Percentiles rank a stretch among this genome's conserved stretches.
Conservation (phyloP, 2,329 filamentous ascomycete genomes). For the Incumbomyces delicatus region DNA sequence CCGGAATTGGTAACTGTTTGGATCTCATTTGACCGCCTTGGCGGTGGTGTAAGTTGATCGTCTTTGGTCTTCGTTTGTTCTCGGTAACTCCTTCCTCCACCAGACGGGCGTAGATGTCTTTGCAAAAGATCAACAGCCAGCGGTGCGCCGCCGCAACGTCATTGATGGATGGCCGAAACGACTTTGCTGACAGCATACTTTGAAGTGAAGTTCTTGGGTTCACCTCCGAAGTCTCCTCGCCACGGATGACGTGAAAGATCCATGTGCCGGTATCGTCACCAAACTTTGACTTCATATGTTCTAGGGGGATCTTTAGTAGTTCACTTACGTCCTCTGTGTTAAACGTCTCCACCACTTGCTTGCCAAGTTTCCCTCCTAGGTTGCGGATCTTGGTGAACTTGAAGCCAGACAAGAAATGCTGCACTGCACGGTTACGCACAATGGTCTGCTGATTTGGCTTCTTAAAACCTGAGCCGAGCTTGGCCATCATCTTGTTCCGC, state of each 20-base stretch:
- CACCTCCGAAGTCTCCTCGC: constrained; percentile 78
- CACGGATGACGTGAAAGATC: constrained; percentile 76
- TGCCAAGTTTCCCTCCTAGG: constrained; percentile 88
- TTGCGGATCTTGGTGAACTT: constrained; percentile 94
- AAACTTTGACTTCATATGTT: constrained; percentile 66
- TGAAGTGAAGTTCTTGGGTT: constrained; percentile 89
- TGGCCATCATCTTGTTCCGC: constrained; percentile 89
- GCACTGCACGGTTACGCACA: constrained; percentile 74
- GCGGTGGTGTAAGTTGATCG: constrained; percentile 74
- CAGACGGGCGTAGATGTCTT: constrained; percentile 81
- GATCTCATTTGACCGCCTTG: constrained; percentile 65
- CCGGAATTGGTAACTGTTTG: constrained; percentile 64
- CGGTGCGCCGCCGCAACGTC: constrained; percentile 65
- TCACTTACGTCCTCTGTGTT: constrained; percentile 70
- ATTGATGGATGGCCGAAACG: constrained; percentile 76
- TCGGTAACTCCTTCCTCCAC: constrained; percentile 86
- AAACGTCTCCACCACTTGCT: constrained; percentile 72
- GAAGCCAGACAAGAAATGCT: constrained; percentile 69
- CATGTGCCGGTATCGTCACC: constrained; percentile 77
- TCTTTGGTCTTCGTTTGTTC: constrained; percentile 75
- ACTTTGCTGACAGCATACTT: constrained; percentile 94
- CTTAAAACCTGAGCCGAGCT: constrained; percentile 80
- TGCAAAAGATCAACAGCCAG: constrained; percentile 85
- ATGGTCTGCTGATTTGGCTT: constrained; percentile 94
- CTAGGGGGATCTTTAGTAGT: constrained; percentile 59